Percentiles rank a stretch among this genome's conserved stretches.
phyloP scores from a whole-genome alignment of 371 early-diverging fungal species.

The Circinella umbellata region DNA sequence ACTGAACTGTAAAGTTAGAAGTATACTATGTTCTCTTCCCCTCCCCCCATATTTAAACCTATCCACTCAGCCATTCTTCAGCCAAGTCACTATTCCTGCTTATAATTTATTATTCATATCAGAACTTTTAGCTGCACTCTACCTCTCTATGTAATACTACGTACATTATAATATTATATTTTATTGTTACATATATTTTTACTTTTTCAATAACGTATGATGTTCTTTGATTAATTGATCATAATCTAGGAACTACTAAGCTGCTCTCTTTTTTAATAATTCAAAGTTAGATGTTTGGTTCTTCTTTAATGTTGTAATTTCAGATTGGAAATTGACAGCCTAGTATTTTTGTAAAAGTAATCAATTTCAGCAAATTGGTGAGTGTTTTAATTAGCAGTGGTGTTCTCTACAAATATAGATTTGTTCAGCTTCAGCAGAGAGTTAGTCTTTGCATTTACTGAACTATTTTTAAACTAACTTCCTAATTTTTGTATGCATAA shows the following conservation, averaged over 20 bases:
- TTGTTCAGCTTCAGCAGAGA: too few species aligned
- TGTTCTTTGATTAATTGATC: constrained; percentile 74
- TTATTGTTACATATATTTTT: too few species aligned
- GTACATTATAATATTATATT: not conserved
- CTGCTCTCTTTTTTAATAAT: constrained; percentile 78
- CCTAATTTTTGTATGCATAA: not conserved
- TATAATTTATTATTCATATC: too few species aligned
- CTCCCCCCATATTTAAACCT: too few species aligned
- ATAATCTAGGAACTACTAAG: constrained; percentile 73
- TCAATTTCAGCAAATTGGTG: constrained; percentile 41
- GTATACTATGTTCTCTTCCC: too few species aligned
- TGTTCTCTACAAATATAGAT: constrained; percentile 10
- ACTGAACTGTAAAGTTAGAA: not conserved
- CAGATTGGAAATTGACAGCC: constrained; percentile 30
- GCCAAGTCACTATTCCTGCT: too few species aligned
- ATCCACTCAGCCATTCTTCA: too few species aligned
- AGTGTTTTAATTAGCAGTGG: constrained; percentile 26
- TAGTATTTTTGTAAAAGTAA: constrained; percentile 30
- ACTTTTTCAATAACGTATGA: constrained; percentile 42
- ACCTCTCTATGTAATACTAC: not conserved
- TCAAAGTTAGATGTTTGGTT: constrained; percentile 68
- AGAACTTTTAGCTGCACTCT: too few species aligned
- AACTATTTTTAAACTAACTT: too few species aligned
- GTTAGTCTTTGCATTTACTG: too few species aligned
- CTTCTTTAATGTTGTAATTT: constrained; percentile 59